Evolutionary conservation across 2,329 filamentous ascomycete species (phyloP), one percentile per base, ranked within the genome.

Genomic region (Coleophoma eucalyptorum): DNA sequence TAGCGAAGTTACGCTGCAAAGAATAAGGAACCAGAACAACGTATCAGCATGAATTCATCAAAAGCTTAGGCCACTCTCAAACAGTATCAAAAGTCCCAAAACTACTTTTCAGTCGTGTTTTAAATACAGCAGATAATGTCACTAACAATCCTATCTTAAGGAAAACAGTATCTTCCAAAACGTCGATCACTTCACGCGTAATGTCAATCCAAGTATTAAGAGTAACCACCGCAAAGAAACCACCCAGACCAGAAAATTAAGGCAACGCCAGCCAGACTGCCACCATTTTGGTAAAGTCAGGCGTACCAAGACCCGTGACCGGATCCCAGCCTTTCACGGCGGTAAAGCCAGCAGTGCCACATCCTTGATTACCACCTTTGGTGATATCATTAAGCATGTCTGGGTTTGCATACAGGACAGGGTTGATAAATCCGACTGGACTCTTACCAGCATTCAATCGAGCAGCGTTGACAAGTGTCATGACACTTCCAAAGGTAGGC

Each of bases 401-500:
- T 5, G 58, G 46, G 18, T 67, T 58, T 32, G 65, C 64, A 47
- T 51, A 50, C 7, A 73, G 58, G 48, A 67, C 65, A 0, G 69
- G 70, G 48, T 74, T 72, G 7, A 74, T 54, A 49, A 74, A 74
- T 1, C 71, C 71, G 19, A 74, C 58, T 4, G 69, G 55, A 7
- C 63, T 57, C 62, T 70, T 72, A 7, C 69, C 68, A 6, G 56
- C 57, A 3, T 61, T 59, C 18, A 72, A 55, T 18, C 69, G 62
- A 46, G 68, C 66, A 46, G 71, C 70, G 52, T 72, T 73, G 18
- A 72, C 62, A 11, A 74, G 52, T 0, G 68, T 74, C 5, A 75
- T 53, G 48, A 75, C 65, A 5, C 59, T 62, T 6, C 65, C 72
- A 33, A 72, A 66, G 7, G 65, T 71, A 1, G 69, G 75, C 20